Evolutionary conservation across 2,329 filamentous ascomycete species (phyloP).

Genomic region (Alternaria incomplexa): DNA sequence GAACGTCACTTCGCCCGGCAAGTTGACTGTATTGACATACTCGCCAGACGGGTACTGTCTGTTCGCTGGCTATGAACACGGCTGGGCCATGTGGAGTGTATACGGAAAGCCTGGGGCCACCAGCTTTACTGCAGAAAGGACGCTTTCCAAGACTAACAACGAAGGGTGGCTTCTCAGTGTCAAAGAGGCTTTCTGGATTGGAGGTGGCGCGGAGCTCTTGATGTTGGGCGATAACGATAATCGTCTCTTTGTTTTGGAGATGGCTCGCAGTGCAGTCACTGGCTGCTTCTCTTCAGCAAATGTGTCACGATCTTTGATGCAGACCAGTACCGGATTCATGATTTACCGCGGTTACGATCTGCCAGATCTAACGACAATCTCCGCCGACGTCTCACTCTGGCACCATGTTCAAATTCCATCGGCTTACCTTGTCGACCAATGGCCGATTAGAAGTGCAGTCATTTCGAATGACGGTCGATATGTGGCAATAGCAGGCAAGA

Average conservation of each 20-base stretch:
- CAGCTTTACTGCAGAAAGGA: conserved; percentile 76
- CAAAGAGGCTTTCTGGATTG: conserved; percentile 81
- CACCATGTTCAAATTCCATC: conserved; percentile 87
- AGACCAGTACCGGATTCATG: conserved; percentile 87
- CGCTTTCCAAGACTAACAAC: conserved; percentile 68
- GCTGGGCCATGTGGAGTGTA: conserved; percentile 97
- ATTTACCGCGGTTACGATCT: conserved; percentile 93
- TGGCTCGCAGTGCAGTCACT: conserved; percentile 90
- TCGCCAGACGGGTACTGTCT: conserved; percentile 96
- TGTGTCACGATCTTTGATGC: conserved; percentile 84
- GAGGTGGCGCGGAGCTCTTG: conserved; percentile 84
- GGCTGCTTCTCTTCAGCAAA: conserved; percentile 93
- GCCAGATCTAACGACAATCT: conserved; percentile 87
- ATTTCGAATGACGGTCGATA: conserved; percentile 93
- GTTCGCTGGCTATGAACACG: conserved; percentile 89
- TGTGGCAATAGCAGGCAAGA: conserved; percentile 90
- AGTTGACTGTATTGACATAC: conserved; percentile 77
- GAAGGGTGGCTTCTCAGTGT: conserved; percentile 88
- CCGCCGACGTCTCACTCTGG: conserved; percentile 92
- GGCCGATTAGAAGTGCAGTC: conserved; percentile 87
- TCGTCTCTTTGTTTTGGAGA: conserved; percentile 85
- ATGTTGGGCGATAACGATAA: conserved; percentile 74
- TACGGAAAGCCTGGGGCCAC: conserved; percentile 89
- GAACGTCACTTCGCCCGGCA: conserved; percentile 74
- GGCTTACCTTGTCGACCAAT: conserved; percentile 85